Evolutionary conservation across 495 filamentous ascomycete species (phyloP), one percentile per base, ranked within the genome.

Genomic region (Penicillium lagena): DNA sequence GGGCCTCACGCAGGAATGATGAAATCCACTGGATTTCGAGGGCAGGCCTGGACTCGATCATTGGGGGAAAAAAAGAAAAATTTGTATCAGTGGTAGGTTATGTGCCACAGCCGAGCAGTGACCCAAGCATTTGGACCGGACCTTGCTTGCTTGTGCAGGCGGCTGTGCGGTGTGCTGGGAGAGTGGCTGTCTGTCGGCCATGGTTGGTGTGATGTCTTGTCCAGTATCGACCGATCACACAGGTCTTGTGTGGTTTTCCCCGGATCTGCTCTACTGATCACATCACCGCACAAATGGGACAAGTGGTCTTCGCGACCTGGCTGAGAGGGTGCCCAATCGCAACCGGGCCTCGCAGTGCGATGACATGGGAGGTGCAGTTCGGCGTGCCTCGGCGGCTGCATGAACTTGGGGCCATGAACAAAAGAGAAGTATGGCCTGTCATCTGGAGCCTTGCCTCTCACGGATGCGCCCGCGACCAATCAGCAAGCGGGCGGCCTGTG

Each of bases 121-220:
- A 34, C 7, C n/a, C 32, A 34, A 34, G 9, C 1, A 33, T 33
- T 33, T 1, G 31, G 31, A 44, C 12, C 42, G 35, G 40, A 46
- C 53, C 56, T 59, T 59, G 56, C 56, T 44, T 56, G 47, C 42
- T 42, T 43, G 42, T 44, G 43, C 35, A 47, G 49, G 43, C 45
- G 22, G 51, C 40, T 50, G 44, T 41, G 42, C 14, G 35, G 28
- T 31, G 48, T 42, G 41, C 22, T 22, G 22, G 22, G 22, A 22
- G 22, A 4, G 15, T 17, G 31, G 4, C 32, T 34, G 32, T 34
- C 32, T 11, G 32, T 9, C 7, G 22, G 22, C 22, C 22, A 17
- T 22, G 22, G 22, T 22, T 22, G 22, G 22, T 22, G 22, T 22
- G 22, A 22, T 22, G 22, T 22, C 22, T 4, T 22, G 4, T 17